phyloP scores from a whole-genome alignment of 108 stramenopile species.

The Stephanodiscus minutulus region DNA sequence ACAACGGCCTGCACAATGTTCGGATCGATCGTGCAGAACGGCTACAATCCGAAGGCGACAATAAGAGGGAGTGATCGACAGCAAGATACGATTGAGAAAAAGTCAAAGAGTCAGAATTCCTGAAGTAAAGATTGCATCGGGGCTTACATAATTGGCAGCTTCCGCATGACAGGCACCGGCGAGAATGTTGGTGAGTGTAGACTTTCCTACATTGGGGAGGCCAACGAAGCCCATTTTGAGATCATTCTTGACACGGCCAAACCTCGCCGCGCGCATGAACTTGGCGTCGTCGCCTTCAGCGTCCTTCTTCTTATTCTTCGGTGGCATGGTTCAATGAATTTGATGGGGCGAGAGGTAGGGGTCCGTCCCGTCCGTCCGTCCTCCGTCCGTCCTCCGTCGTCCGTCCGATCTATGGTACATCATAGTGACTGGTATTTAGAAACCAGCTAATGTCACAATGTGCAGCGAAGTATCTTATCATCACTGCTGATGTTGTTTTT shows the following conservation, averaged over 20 bases:
- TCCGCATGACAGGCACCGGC: slow-evolving; percentile 85
- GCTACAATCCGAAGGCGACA: slow-evolving; percentile 26
- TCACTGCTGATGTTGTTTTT: too few species aligned
- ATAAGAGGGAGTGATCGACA: not conserved
- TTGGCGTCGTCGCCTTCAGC: slow-evolving; percentile 62
- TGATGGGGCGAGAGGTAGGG: too few species aligned
- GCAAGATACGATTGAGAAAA: not conserved
- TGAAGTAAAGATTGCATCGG: not conserved
- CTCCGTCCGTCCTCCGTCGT: too few species aligned
- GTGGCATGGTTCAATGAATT: slow-evolving; percentile 77
- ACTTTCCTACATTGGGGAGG: slow-evolving; percentile 99
- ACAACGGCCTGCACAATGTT: slow-evolving; percentile 95
- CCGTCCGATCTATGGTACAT: too few species aligned
- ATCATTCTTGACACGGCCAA: slow-evolving; percentile 90
- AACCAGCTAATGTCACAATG: too few species aligned
- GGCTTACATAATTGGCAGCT: slow-evolving; percentile 74
- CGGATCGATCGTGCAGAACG: slow-evolving; percentile 99
- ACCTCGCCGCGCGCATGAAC: slow-evolving; percentile 86
- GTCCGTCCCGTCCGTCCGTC: too few species aligned
- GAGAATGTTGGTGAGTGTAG: slow-evolving; percentile 86
- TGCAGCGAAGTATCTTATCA: too few species aligned
- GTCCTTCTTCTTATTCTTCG: slow-evolving; percentile 84
- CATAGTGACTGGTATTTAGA: too few species aligned
- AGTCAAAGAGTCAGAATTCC: not conserved
- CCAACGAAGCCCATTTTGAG: slow-evolving; percentile 92